Evolutionary conservation across 345 rosid genomes (phyloP), one percentile per base, ranked within the genome.

Genomic region (Kernera saxatilis): DNA sequence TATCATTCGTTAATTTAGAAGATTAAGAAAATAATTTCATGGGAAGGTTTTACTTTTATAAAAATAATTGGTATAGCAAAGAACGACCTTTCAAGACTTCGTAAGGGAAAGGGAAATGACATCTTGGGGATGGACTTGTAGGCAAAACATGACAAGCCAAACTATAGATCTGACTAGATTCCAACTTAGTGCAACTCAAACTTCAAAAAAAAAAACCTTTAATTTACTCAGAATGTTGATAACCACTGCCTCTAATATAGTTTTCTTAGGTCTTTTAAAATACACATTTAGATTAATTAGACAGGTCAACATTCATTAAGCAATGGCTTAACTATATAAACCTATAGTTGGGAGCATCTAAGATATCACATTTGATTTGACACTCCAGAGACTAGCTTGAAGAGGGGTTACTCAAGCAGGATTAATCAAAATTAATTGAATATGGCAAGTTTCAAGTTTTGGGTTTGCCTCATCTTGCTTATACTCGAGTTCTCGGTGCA

Each of bases 371-470:
- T 51, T 45, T 40, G 19, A 30, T 68, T 49, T 29, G 39, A 50
- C 37, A 41, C 7, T 49, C 27, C 15, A 49, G 39, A 25, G 4
- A 67, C 35, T 56, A 72, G 23, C 77, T 56, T 41, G 11, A 46
- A 56, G 66, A 64, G 65, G 10, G 8, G 15, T 15, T 14, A 41
- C 10, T 23, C 43, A 54, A 37, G 21, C 2, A 55, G 30, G 21
- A 53, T 15, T 27, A 69, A 8, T 44, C 50, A 43, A 22, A 59
- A 6, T 37, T 36, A 63, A 25, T 8, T 37, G 55, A 64, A 64
- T 32, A 77, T 77, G 81, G 67, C 74, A 32, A 67, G 32, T 59
- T 48, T 72, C 60, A 72, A 72, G 74, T 27, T 77, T 54, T 72
- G 70, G 58, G 0, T 72, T 35, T 77, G 77, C 33, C 66, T 77